Evolutionary conservation across 2,329 filamentous ascomycete species (phyloP).

Genomic region (Ophioceras dolichostomum): DNA sequence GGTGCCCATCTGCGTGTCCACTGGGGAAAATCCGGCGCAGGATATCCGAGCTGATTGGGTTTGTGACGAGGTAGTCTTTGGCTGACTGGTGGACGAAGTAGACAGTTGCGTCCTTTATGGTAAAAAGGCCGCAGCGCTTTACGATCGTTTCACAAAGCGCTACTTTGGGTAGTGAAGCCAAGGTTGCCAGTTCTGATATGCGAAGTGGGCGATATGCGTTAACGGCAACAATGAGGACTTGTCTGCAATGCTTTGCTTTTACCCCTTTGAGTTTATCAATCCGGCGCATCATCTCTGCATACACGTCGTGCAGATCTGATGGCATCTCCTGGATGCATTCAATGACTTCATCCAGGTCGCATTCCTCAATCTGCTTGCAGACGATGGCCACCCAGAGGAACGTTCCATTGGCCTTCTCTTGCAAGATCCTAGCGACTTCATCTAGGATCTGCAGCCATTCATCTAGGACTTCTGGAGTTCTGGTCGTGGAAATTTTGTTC

Average conservation of each 20-base stretch:
- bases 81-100: slow-evolving; percentile 29
- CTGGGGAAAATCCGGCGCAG: slow-evolving; percentile 15
- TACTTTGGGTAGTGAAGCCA: slow-evolving; percentile 5
- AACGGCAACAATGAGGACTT: slow-evolving; percentile 18
- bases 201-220: slow-evolving; percentile 22
- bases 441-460: not conserved
- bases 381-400: not conserved
- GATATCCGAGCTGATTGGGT: slow-evolving; percentile 5
- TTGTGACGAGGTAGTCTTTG: slow-evolving; percentile 30
- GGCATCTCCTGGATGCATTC: not conserved
- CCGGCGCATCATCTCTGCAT: slow-evolving; percentile 22
- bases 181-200: slow-evolving; percentile 18
- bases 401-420: not conserved
- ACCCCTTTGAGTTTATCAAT: slow-evolving; percentile 16
- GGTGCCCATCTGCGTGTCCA: slow-evolving; percentile 14
- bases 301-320: slow-evolving; percentile 12
- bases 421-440: not conserved
- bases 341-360: not conserved
- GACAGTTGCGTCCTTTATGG: slow-evolving; percentile 14
- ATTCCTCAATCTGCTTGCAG: not conserved
- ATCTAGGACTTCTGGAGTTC: not conserved
- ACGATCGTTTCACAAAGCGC: slow-evolving; percentile 13
- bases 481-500: not conserved
- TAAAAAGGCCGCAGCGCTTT: slow-evolving; percentile 24
- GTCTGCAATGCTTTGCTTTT: slow-evolving; percentile 13